Conservation (phyloP, 352 stramenopile species). For the Globisporangium polare region DNA sequence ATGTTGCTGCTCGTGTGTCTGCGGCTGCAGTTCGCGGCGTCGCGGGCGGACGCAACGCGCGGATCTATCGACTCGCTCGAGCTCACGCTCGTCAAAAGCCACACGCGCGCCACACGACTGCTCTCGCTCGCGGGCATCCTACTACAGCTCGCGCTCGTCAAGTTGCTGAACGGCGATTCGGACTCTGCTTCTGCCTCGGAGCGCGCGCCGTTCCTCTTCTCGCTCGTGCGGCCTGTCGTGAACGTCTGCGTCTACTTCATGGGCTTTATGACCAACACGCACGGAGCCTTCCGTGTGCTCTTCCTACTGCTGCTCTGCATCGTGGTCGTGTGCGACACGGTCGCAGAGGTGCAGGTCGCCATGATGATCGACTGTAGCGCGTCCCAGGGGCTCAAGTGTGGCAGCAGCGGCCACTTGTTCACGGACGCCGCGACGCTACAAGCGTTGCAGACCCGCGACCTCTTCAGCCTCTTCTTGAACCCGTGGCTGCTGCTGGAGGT, state of each 20-base stretch:
- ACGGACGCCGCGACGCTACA: constrained; percentile 22
- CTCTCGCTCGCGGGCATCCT: constrained; percentile 40
- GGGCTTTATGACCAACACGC: constrained; percentile 71
- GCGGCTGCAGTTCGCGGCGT: constrained; percentile 21
- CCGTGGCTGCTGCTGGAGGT: constrained; percentile 55
- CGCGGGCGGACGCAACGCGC: constrained; percentile 9
- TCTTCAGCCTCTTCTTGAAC: constrained; percentile 39
- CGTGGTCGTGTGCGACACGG: constrained; percentile 40
- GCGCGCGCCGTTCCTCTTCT: constrained; percentile 36
- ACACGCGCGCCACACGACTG: constrained; percentile 39
- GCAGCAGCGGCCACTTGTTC: constrained; percentile 20
- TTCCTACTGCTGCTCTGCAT: constrained; percentile 33
- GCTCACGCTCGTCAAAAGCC: constrained; percentile 52
- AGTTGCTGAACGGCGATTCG: constrained; percentile 15
- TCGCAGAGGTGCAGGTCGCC: constrained; percentile 48
- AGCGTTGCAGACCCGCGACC: constrained; percentile 32
- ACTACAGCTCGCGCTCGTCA: constrained; percentile 38
- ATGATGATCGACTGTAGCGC: constrained; percentile 55
- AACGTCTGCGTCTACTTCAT: constrained; percentile 48
- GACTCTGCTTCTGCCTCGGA: constrained; percentile 5
- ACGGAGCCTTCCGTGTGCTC: constrained; percentile 46
- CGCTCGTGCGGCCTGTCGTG: constrained; percentile 35
- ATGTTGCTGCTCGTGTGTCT: constrained; percentile 25
- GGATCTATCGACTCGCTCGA: constrained; percentile 40
- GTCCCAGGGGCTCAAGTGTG: constrained; percentile 40